Base-by-base conservation (phyloP, 2,329 filamentous ascomycete species). In the Ampelomyces quisqualis region DNA sequence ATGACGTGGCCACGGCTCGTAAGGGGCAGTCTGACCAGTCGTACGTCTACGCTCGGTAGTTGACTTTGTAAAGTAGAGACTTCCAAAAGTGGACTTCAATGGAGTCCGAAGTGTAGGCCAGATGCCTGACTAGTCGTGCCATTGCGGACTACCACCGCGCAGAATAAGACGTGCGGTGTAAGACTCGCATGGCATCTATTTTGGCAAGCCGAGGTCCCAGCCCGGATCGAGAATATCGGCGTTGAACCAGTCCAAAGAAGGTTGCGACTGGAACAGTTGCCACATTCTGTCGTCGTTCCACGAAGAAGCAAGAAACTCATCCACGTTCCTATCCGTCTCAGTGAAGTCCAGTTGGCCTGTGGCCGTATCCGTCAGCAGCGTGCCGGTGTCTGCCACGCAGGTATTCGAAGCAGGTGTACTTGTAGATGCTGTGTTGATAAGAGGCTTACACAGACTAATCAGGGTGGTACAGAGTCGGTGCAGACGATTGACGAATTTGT, bases 261-360 rank as follows among this genome's bases (percentile, higher is more conserved):
- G 63, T 20, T 65, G 60, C 7, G 53, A 57, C 33, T 64, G 60
- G 31, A 65, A 65, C 26, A 66, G 39, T 34, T 62, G 59, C 54
- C 51, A 61, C 57, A 65, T 62, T 58, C 64, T 62, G 21, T 64
- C 60, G 17, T 66, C 61, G 5, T 61, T 55, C 55, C 60, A 65
- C 2, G 53, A 55, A 18, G 52, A 60, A 28, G 37, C 30, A n/a
- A 57, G 24, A 7, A 49, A 45, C 7, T 13, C 38, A 22, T 48
- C 39, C 5, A 38, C 19, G 11, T 26, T 30, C 3, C 23, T 21
- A 9, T 38, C 29, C 2, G 10, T 15, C 20, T 23, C 21, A n/a
- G 28, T 10, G 19, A 15, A 26, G 7, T 24, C 21, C 5, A 34
- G 24, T 3, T 38, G 11, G 7, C 32, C 33, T 9, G 40, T 17